Base-by-base conservation (phyloP, 495 filamentous ascomycete genomes). In the Xanthoparmelia taractica region DNA sequence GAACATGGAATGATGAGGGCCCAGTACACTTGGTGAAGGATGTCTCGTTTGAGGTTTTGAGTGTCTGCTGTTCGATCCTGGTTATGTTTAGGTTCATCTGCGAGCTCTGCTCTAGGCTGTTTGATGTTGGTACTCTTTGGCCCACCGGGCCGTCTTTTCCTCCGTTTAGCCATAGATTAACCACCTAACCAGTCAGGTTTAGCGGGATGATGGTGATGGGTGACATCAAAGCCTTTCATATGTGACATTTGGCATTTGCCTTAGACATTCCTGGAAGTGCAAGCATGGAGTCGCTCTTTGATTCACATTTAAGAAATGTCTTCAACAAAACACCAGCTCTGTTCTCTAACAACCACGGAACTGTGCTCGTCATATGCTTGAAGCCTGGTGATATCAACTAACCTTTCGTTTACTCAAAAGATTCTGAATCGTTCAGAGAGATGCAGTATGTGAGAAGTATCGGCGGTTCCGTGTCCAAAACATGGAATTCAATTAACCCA, bases 361-460 rank as follows among this genome's bases (percentile, higher is more conserved):
- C 8, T 27, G n/a, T 41, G 15, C 8, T 13, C 29, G 36, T 41
- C 18, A 1, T 2, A 43, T 1, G 36, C 2, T 37, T 41, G 37
- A 45, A 33, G 33, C 20, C 34, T 13, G 4, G 18, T 59, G 38
- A 34, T 20, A 34, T 7, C 12, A 4, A 25, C 18, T 31, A 27
- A 33, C 6, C 3, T 23, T 52, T 58, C 7, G 0, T 18, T 36
- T 10, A 6, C 7, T 25, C 36, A 58, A 18, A 23, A n/a, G 2
- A 23, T 23, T 13, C 6, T 15, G 33, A 47, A 8, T 33, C 38
- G 2, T 60, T 20, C 12, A 17, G 33, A 72, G 74, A 68, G 57
- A 98, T 98, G 94, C 92, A 98, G 80, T 97, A 97, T 89, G 93
- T 97, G 68, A 84, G 94, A 59, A 96, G 91, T 76, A 85, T 97